Evolutionary conservation across 305 asterid genomes (phyloP), one percentile per base, ranked within the genome.

Genomic region (Caryopteris hybrid): DNA sequence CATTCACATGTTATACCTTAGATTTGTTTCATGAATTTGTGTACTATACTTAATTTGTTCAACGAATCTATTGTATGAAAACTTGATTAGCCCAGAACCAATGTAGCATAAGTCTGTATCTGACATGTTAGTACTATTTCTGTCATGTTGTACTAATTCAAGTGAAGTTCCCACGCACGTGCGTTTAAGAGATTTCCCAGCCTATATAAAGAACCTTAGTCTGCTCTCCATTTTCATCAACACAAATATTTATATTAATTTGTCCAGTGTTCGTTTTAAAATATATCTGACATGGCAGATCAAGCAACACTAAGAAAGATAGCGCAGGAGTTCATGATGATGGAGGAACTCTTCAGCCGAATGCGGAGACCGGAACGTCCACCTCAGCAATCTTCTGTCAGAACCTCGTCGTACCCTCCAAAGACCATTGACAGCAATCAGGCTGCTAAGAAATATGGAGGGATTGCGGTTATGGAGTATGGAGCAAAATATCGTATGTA

Each of bases 401-500:
- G 29, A n/a, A 63, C 52, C 39, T 13, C 68, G 8, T 20, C 34
- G 34, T 29, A 29, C 34, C 34, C 71, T 60, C 80, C 78, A 20
- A 71, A 61, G 59, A 74, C 75, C 1, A 74, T 82, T 13, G 87
- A 82, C 14, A 22, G 75, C 81, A 64, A 64, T 41, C 74, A 76
- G 48, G 87, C 87, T 11, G 87, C 83, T 23, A 79, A 66, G 50
- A 25, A 36, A 60, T 76, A 65, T 34, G 81, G 81, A 42, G 87
- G 87, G 6, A 50, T 76, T 2, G 48, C 73, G 2, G 54, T 81
- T 6, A 68, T 38, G 17, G 81, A 76, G 4, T 38, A 18, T 1
- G 68, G 72, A 64, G 63, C 74, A 41, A 70, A 57, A 39, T 47
- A 61, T 57, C 70, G 46, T 21, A 18, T 13, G 14, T 71, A 63